phyloP scores from a whole-genome alignment of 2,329 filamentous ascomycete genomes.

The Trichoderma lentiforme region DNA sequence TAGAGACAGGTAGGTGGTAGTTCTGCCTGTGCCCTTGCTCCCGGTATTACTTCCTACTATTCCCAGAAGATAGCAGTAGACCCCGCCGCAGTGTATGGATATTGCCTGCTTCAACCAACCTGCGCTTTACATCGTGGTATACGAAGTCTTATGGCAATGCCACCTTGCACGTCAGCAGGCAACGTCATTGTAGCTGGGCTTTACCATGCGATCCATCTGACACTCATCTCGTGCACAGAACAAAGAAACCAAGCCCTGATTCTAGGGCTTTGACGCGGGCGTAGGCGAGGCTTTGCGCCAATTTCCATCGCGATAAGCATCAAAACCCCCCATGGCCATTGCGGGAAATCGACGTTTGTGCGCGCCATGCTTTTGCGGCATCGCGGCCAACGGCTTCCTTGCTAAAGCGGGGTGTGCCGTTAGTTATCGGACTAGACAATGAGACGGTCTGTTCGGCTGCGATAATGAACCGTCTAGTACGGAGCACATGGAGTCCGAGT shows the following conservation, averaged over 20 bases:
- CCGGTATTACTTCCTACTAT: not conserved
- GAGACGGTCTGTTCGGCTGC: not conserved
- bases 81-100: not conserved
- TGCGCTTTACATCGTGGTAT: not conserved
- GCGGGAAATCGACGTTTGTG: slow-evolving; percentile 4
- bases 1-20: not conserved
- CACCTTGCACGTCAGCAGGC: not conserved
- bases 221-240: not conserved
- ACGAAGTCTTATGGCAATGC: not conserved
- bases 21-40: not conserved
- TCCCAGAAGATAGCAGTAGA: not conserved
- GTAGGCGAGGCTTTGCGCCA: slow-evolving; percentile 12
- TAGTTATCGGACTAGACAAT: not conserved
- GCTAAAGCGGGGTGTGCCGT: slow-evolving; percentile 9
- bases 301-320: slow-evolving; percentile 14
- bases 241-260: slow-evolving; percentile 8
- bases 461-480: slow-evolving; percentile 12
- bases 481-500: slow-evolving; percentile 4
- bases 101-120: not conserved
- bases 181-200: slow-evolving; percentile 3
- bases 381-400: not conserved
- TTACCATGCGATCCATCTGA: not conserved
- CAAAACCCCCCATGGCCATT: not conserved
- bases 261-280: slow-evolving; percentile 14
- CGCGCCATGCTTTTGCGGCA: slow-evolving; percentile 6